Conservation (phyloP, 2,329 filamentous ascomycete genomes). For the Tolypocladium album region DNA sequence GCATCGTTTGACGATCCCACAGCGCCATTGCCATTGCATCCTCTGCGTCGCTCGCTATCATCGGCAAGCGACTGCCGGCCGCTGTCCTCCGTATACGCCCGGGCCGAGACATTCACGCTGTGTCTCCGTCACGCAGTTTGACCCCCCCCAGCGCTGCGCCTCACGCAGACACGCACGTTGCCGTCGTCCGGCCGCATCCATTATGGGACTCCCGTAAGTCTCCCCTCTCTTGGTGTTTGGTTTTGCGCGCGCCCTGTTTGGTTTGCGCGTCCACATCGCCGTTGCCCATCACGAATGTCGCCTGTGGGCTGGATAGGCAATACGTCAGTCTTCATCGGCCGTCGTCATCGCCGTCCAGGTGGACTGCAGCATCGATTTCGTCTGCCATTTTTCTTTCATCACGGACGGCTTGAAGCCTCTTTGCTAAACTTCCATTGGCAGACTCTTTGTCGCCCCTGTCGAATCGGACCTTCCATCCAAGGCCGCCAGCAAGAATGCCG, state of each 20-base stretch:
- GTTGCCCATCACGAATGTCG: not conserved
- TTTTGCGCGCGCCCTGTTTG: not conserved
- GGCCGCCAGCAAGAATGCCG: conserved; percentile 16
- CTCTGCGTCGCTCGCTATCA: not conserved
- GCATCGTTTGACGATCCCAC: not conserved
- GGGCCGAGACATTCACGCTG: not conserved
- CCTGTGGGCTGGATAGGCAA: not conserved
- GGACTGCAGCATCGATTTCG: not conserved
- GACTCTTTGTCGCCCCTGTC: conserved; percentile 34
- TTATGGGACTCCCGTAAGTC: conserved; percentile 39
- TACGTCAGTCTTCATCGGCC: not conserved
- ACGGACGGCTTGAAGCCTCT: not conserved
- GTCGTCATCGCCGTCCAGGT: not conserved
- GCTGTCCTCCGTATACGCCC: not conserved
- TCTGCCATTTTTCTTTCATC: not conserved
- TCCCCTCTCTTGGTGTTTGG: conserved; percentile 1
- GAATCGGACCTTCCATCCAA: conserved; percentile 31
- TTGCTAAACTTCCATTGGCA: conserved; percentile 14
- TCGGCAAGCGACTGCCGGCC: not conserved
- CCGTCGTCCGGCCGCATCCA: conserved; percentile 1
- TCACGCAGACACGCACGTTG: not conserved
- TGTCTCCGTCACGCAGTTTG: not conserved
- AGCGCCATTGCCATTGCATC: not conserved
- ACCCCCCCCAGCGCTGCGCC: not conserved
- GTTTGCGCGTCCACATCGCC: not conserved